A percentile compares a stretch with the other conserved stretches of the same genome.
Conservation (phyloP, 2,329 filamentous ascomycete species). For the Cladosporium cucumerinum region DNA sequence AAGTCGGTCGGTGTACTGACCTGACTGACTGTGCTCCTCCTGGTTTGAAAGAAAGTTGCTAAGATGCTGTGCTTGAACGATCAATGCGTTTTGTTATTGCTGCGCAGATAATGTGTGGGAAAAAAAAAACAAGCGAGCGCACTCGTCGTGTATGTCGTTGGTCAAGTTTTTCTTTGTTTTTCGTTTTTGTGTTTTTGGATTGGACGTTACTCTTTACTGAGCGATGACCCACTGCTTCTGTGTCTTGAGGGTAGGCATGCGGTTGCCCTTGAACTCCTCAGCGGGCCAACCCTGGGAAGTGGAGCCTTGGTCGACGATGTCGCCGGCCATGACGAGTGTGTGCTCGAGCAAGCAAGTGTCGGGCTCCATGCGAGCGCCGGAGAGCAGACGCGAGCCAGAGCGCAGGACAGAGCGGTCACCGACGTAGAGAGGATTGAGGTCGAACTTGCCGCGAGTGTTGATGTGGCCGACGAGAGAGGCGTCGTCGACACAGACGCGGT, state of each 20-base stretch:
- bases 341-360: slow-evolving; percentile 57
- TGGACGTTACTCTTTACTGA: neutral
- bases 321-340: slow-evolving; percentile 56
- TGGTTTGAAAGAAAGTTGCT: neutral
- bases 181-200: neutral
- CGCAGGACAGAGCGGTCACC: slow-evolving; percentile 53
- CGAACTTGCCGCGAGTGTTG: slow-evolving; percentile 56
- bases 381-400: slow-evolving; percentile 51
- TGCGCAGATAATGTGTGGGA: neutral
- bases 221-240: slow-evolving; percentile 21
- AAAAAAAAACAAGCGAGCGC: neutral
- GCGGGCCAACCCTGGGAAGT: slow-evolving; percentile 58
- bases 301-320: slow-evolving; percentile 50
- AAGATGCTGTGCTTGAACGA: slow-evolving; percentile 11
- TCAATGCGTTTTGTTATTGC: neutral
- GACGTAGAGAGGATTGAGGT: slow-evolving; percentile 51
- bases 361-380: slow-evolving; percentile 52
- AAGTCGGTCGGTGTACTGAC: neutral
- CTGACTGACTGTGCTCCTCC: neutral
- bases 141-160: slow-evolving; percentile 2
- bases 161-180: neutral
- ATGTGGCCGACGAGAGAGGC: slow-evolving; percentile 56
- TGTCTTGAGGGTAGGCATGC: slow-evolving; percentile 29
- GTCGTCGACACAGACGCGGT: slow-evolving; percentile 54
- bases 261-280: slow-evolving; percentile 37